Base-by-base conservation (phyloP, 768 basidiomycete genomes). In the Daedaleopsis nitida region DNA sequence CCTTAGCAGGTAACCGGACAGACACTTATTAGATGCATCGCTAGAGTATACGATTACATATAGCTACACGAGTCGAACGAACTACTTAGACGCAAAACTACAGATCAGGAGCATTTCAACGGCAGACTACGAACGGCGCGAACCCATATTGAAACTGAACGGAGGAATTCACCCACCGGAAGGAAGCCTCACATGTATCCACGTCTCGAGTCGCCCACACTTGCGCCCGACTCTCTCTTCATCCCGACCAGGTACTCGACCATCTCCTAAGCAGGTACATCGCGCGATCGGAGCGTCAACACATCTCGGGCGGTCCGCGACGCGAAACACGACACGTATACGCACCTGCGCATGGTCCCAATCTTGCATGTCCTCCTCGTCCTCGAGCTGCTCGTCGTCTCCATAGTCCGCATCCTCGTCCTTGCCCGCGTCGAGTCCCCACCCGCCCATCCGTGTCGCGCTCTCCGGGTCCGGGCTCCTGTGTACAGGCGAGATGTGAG, bases 291-390 rank as follows among this genome's bases (percentile, higher is more conserved):
- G 14, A 17, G 4, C 38, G 44, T 43, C 55, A 55, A 47, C 52
- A 1, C 14, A 55, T 49, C 39, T 27, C 27, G n/a, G n/a, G n/a
- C n/a, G 54, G 3, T 32, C 27, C 27, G 3, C 37, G 50, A 34
- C 4, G n/a, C 52, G 5, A 47, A 2, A 21, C 24, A 27, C 14
- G 19, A 13, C 23, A 24, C 17, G 17, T 2, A 5, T 42, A 52
- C 69, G 58, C 60, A 84, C 87, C 80, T 91, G 87, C 43, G 83
- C 84, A 69, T 89, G 83, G 66, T 88, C 88, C 86, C 85, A 88
- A 60, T 88, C 85, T 3, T 32, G 27, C 66, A 84, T 70, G 11
- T 76, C 27, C 27, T 32, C 27, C 27, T 70, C 52, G 85, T 86
- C 23, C 88, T 87, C 8, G 4, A 7, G 27, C 27, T 88, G 86